Conservation (phyloP, 192 early-diverging fungal genomes). For the Geranomyces michiganensis region DNA sequence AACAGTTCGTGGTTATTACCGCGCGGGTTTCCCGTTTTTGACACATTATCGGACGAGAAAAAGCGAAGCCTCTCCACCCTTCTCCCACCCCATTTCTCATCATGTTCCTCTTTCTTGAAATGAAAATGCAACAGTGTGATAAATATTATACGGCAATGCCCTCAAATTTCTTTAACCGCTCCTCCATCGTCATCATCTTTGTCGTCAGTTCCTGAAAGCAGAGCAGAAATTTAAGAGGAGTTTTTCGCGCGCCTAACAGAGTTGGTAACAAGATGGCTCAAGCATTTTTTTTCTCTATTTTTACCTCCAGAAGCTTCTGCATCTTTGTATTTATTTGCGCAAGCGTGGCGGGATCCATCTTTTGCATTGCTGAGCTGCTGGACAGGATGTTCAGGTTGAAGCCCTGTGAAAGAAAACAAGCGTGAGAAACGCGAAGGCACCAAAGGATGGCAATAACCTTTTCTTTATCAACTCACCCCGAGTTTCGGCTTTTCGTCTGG, state of each 20-base stretch:
- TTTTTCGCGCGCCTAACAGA: not conserved
- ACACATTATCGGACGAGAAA: no score
- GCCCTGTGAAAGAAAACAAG: slow-evolving; percentile 6
- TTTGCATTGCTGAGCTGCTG: slow-evolving; percentile 52
- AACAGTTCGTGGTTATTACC: no score
- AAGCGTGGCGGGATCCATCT: slow-evolving; percentile 52
- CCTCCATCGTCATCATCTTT: slow-evolving; percentile 53
- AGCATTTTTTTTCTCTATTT: not conserved
- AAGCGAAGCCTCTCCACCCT: no score
- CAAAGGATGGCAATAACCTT: not conserved
- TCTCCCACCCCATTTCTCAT: no score
- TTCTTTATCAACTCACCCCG: not conserved
- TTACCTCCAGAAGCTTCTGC: slow-evolving; percentile 61
- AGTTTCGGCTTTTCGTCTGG: slow-evolving; percentile 50
- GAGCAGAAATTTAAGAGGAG: not conserved
- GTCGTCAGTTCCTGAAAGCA: slow-evolving; percentile 47
- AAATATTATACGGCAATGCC: not conserved
- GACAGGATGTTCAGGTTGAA: slow-evolving; percentile 54
- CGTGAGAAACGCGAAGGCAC: not conserved
- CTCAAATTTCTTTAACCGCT: slow-evolving; percentile 35
- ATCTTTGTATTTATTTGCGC: slow-evolving; percentile 61
- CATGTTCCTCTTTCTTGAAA: no score
- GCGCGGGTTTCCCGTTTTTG: no score
- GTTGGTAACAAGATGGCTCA: not conserved
- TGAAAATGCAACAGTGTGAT: no score